Evolutionary conservation across 371 early-diverging fungal species (phyloP), one percentile per base, ranked within the genome.

Genomic region (Rhizomucor pusillus): DNA sequence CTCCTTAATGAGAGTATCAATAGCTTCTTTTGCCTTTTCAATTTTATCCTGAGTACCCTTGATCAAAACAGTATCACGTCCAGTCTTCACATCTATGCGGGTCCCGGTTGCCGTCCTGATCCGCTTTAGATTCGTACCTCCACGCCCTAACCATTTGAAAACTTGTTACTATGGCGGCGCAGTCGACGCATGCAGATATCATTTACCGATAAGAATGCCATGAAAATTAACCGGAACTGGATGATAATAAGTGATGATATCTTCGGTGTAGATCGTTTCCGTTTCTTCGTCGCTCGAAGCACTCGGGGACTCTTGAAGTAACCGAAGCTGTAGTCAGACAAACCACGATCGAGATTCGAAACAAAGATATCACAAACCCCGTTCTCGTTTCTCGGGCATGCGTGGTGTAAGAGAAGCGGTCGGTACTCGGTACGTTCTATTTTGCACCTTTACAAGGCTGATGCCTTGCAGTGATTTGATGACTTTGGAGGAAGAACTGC

Each of bases 11-110:
- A 29, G 7, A 7, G 29, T 29, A 25, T 72, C 66, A 22, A 72
- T 72, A 2, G 57, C 62, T 5, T 56, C 35, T 11, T 51, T 63
- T 1, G 73, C 73, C 24, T 49, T 46, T 13, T 67, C 66, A 5
- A 72, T 52, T 22, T 68, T 66, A 14, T 67, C 72, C 16, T 64
- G 52, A 1, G 66, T 63, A 5, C 73, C 73, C 36, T 66, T 65
- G 22, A 72, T 66, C 62, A 62, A 62, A 13, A 68, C 57, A n/a
- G 52, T 48, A 44, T 67, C 71, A n/a, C 50, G 49, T 24, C 64
- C 66, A 36, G 61, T 57, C 10, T 34, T 45, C 37, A 72, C 45
- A 45, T 66, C 64, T 40, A 72, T 67, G 1, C 66, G 63, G 9
- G 68, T 61, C 2, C 68, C 68, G 1, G 73, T 72, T 20, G 65